These are phyloP conservation scores for Eucalyptus albens DNA, from an alignment of 345 rosid genomes.

Conservation along the genomic window DNA sequence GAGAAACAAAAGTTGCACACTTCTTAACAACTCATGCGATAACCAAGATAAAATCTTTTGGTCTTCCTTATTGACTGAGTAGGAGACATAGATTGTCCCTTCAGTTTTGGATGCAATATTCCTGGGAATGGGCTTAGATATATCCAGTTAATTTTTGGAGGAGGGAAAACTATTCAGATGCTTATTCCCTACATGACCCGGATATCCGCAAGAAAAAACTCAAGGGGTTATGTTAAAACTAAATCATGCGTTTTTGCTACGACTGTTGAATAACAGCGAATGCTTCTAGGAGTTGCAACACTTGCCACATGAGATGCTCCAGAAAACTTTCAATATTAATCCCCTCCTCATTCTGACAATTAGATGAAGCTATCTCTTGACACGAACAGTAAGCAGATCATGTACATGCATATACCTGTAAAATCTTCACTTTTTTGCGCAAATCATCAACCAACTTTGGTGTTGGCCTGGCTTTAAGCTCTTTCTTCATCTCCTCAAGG, in stretches of 20 bases:
- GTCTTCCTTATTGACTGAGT: neutral
- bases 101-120: neutral
- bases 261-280: neutral
- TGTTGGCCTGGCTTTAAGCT: constrained; percentile 88
- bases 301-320: neutral
- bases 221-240: neutral
- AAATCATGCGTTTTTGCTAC: neutral
- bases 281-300: neutral
- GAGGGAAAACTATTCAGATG: neutral
- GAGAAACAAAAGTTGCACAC: neutral
- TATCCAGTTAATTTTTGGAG: neutral
- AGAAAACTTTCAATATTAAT: neutral
- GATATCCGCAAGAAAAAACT: neutral
- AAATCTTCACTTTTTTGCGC: constrained; percentile 91
- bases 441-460: constrained; percentile 87
- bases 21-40: neutral
- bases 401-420: constrained; percentile 49
- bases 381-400: neutral
- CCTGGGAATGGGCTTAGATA: neutral
- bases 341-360: neutral
- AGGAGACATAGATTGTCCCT: neutral
- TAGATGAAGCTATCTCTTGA: neutral
- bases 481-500: constrained; percentile 84
- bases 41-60: neutral
- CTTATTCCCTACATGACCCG: neutral